Conservation (phyloP, 2,329 filamentous ascomycete genomes). For the Pseudogymnoascus sp. region DNA sequence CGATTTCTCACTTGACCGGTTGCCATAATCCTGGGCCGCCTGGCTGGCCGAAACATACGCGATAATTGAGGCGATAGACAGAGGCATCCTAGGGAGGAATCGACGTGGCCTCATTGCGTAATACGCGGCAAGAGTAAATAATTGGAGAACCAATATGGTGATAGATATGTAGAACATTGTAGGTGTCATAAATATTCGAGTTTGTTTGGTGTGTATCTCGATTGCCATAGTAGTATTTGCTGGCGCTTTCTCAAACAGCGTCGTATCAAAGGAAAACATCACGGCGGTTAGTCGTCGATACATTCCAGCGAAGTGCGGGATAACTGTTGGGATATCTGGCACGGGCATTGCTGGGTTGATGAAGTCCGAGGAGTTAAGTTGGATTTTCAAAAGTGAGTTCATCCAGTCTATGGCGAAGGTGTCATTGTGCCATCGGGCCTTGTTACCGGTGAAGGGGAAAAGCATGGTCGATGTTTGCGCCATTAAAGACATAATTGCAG, state of each 20-base stretch:
- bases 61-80: slow-evolving; percentile 39
- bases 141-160: slow-evolving; percentile 35
- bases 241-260: slow-evolving; percentile 29
- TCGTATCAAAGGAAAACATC: slow-evolving; percentile 34
- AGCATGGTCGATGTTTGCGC: neutral
- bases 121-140: slow-evolving; percentile 33
- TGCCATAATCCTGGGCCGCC: slow-evolving; percentile 29
- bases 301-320: slow-evolving; percentile 19
- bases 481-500: neutral
- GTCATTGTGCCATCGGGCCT: slow-evolving; percentile 39
- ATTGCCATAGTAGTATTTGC: slow-evolving; percentile 13
- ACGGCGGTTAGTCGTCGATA: slow-evolving; percentile 36
- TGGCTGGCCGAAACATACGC: slow-evolving; percentile 40
- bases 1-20: neutral
- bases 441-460: neutral
- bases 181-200: slow-evolving; percentile 39
- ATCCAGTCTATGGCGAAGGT: slow-evolving; percentile 35
- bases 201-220: slow-evolving; percentile 23
- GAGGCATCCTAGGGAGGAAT: slow-evolving; percentile 43
- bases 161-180: slow-evolving; percentile 38
- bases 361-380: slow-evolving; percentile 23
- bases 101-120: slow-evolving; percentile 34
- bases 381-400: slow-evolving; percentile 36
- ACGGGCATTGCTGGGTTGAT: slow-evolving; percentile 29
- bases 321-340: slow-evolving; percentile 27